Conservation (phyloP, 148 eudicot species). For the Fagopyrum tataricum region DNA sequence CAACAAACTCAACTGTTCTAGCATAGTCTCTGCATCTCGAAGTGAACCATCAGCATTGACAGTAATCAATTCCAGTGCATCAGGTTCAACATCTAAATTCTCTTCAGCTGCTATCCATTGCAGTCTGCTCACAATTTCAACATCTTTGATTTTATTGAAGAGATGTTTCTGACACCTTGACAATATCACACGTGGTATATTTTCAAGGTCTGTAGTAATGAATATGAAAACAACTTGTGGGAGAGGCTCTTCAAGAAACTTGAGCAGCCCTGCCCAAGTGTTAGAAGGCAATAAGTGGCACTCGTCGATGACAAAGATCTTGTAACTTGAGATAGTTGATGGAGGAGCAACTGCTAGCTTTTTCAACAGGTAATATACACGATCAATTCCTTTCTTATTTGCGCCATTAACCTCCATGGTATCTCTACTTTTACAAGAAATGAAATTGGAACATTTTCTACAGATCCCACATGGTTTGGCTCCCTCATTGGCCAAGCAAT, state of each 20-base stretch:
- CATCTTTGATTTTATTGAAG: conserved; percentile 76
- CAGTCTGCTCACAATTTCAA: conserved; percentile 65
- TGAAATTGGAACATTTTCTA: conserved; percentile 65
- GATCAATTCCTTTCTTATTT: conserved; percentile 64
- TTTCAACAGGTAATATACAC: conserved; percentile 51
- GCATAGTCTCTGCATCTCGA: conserved; percentile 95
- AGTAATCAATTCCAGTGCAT: conserved; percentile 88
- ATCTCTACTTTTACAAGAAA: conserved; percentile 61
- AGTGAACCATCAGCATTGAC: conserved; percentile 89
- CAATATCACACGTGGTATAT: conserved; percentile 71
- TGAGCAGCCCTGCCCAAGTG: conserved; percentile 72
- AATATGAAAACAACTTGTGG: conserved; percentile 72
- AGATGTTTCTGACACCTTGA: conserved; percentile 84
- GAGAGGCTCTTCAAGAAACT: conserved; percentile 74
- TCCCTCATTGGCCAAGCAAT: conserved; percentile 82
- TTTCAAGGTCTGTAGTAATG: conserved; percentile 77
- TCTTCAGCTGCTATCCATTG: conserved; percentile 61
- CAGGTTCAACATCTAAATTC: conserved; percentile 69
- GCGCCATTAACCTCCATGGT: conserved; percentile 65
- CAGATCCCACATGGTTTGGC: conserved; percentile 90
- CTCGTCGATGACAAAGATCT: conserved; percentile 64
- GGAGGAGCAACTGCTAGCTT: conserved; percentile 38
- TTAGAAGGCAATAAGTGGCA: conserved; percentile 87
- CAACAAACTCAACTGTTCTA: conserved; percentile 93
- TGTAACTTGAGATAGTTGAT: conserved; percentile 45